Evolutionary conservation across 1,284 basidiomycete species (phyloP), one percentile per base, ranked within the genome.

Genomic region (Laetiporus sulphureus): DNA sequence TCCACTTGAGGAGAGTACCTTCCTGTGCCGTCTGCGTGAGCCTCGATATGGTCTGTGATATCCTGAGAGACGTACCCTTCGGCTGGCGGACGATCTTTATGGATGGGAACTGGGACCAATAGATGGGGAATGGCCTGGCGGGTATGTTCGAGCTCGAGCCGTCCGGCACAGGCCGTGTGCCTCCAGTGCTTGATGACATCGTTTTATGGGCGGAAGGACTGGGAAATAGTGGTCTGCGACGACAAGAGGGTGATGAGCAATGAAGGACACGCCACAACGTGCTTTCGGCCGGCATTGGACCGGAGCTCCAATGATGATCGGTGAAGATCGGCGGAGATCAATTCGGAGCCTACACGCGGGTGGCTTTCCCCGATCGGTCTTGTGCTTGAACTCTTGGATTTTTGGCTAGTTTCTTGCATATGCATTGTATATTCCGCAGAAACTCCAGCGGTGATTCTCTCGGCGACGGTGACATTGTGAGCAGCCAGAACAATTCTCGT

Each of bases 1-100:
- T 86, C 84, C 33, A 67, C 66, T 50, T 72, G 68, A 11, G 70
- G 68, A 1, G 79, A 79, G 50, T 71, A 71, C 52, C 61, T 67
- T 38, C 77, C 81, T 83, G 51, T 18, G 32, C 30, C 7, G 25
- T 7, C 8, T 27, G 25, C 25, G 8, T 8, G 7, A 13, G 8
- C 8, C 11, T 11, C 32, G 38, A 10, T 33, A 10, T 19, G 15
- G n/a, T 12, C 36, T 34, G 32, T 40, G 36, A 4, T 16, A 32
- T 12, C 27, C 5, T 36, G 34, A 36, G 20, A 20, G 20, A 34
- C 53, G 33, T 29, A 56, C 57, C 56, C 46, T 53, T 52, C 4
- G 55, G 56, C 23, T 54, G 56, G 7, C 54, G 46, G 19, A 58
- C 41, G 23, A 60, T 58, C 48, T 55, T 54, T 47, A 60, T 49